Evolutionary conservation across 441 rosid genomes (phyloP), one percentile per base, ranked within the genome.

Genomic region (Adansonia gregorii): DNA sequence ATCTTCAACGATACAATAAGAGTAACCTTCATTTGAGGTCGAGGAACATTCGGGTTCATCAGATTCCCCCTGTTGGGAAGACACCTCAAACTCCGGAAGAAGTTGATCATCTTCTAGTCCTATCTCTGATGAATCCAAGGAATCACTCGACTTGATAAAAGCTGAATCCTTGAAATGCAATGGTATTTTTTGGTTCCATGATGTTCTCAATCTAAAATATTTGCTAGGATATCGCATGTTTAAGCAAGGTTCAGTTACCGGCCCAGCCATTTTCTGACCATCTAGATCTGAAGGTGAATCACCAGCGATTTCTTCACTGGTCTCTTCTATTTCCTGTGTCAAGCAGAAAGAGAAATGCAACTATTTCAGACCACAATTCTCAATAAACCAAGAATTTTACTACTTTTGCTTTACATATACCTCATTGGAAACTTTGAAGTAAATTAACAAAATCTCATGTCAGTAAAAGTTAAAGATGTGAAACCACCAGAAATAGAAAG

Each of bases 311-410:
- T 59, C 79, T 81, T 81, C 87, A 41, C 76, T 69, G 58, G 35
- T 79, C 72, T 86, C 93, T 79, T 87, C 87, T 64, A 61, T 82
- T 80, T 90, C 97, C 97, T 92, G 86, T 74, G 80, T 61, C 66
- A 75, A 67, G 74, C 49, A 71, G 78, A 65, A 55, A 0, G 51
- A 51, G 5, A 8, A 39, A 76, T 17, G 51, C 24, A 56, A 73
- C 22, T 35, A 48, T 20, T 68, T 74, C 59, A 74, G 49, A 20
- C 19, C 49, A 45, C 8, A 61, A 41, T 76, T 63, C 45, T 61
- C 14, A 58, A 75, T 27, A 58, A 69, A 17, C 60, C 4, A 15
- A 0, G 54, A 59, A 75, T 6, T 11, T 12, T 31, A 24, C 54
- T 11, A 72, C 39, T 19, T 27, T 31, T 7, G 11, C n/a, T 24